Evolutionary conservation across 2,329 filamentous ascomycete species (phyloP), one percentile per base, ranked within the genome.

Genomic region (Parastagonospora avenae): DNA sequence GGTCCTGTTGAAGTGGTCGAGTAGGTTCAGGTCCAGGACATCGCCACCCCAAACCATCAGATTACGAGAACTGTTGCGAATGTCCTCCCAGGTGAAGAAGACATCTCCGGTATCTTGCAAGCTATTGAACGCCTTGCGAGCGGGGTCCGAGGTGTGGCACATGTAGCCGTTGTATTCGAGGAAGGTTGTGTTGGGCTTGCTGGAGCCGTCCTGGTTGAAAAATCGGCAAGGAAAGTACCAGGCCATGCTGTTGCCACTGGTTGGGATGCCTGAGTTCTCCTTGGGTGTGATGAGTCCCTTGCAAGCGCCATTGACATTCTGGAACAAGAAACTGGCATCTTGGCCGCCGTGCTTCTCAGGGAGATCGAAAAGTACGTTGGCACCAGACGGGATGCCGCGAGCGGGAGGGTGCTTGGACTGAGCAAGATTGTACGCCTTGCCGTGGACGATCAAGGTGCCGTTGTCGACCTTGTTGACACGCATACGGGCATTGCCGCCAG

Each of bases 221-320:
- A 89, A 81, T 4, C 82, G 87, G 80, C 94, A 99, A 2, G 94
- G 94, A 71, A 97, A 97, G 72, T 99, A 99, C 93, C 94, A 99
- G 1, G 88, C 94, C 55, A 99, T 77, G 50, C 96, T 86, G 28
- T 87, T 77, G 24, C 74, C 76, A 69, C 96, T 87, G 5, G 88
- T 89, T 1, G 92, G 91, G 8, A 99, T 86, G 63, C 91, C 88
- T 0, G 92, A 95, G 48, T 80, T 80, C 1, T 82, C 70, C 1
- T 88, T 84, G 7, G 81, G 75, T 1, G 85, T 96, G 70, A 99
- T 96, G 49, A 97, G 76, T 8, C 83, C 89, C 77, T 97, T 99
- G 82, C 94, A 99, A 56, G 89, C 90, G 41, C 94, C 95, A 64
- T 99, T 99, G 73, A 99, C 94, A 61, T 97, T 96, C 72, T 99